Percentiles rank a stretch among this genome's conserved stretches.
Conservation (phyloP, 768 basidiomycete genomes). For the Cystobasidium onofrii region DNA sequence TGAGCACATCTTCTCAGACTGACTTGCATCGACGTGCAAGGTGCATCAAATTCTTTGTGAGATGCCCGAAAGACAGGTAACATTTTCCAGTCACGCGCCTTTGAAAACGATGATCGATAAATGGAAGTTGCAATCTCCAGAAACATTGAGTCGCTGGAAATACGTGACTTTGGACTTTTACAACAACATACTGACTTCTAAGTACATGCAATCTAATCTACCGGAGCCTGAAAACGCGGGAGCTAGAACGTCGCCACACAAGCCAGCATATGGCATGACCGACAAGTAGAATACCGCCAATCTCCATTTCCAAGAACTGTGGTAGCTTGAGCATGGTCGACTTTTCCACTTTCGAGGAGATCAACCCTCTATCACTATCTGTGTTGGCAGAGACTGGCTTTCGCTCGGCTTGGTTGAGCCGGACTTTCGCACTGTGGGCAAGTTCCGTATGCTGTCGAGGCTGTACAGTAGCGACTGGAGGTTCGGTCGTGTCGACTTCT, state of each 20-base stretch:
- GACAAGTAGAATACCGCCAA: neutral
- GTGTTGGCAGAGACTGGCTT: neutral
- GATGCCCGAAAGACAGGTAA: too few relatives aligned
- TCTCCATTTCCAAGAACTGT: neutral
- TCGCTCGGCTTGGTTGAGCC: neutral
- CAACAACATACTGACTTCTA: neutral
- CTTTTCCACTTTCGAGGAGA: neutral
- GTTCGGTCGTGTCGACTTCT: slow-evolving; percentile 50
- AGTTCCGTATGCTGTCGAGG: neutral
- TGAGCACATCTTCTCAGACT: neutral
- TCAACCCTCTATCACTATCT: neutral
- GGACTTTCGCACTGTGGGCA: neutral
- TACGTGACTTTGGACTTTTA: neutral
- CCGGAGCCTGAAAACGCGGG: neutral
- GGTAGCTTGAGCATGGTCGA: neutral
- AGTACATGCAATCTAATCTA: neutral
- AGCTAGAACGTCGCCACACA: neutral
- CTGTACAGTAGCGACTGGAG: neutral
- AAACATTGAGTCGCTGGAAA: too few relatives aligned
- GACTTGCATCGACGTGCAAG: neutral
- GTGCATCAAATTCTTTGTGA: neutral
- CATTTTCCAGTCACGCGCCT: neutral
- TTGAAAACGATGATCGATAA: neutral
- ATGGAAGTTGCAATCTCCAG: neutral
- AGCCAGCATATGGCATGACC: neutral